A percentile compares a stretch with the other conserved stretches of the same genome.
phyloP scores from a whole-genome alignment of 495 filamentous ascomycete genomes.

The Lasiosphaeria miniovina region DNA sequence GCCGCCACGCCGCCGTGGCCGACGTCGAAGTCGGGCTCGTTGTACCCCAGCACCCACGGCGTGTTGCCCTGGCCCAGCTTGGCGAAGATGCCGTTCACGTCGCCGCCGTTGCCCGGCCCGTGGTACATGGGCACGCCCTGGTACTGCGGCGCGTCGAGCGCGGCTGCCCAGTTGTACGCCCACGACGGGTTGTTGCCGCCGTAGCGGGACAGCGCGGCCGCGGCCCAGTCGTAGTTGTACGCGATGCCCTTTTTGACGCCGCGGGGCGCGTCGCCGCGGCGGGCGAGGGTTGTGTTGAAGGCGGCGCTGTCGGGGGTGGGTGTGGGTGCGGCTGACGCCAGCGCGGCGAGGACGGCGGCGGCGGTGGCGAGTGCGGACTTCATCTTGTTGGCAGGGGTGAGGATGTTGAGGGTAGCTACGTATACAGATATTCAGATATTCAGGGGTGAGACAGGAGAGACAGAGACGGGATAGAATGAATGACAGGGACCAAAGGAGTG shows the following conservation, averaged over 20 bases:
- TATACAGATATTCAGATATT: too few relatives aligned
- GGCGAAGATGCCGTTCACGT: conserved; percentile 4
- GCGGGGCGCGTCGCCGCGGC: conserved; percentile 12
- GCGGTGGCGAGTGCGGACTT: too few relatives aligned
- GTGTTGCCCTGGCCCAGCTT: conserved; percentile 6
- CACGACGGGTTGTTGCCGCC: conserved; percentile 7
- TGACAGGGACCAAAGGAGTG: too few relatives aligned
- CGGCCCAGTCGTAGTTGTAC: conserved; percentile 6
- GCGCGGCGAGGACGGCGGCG: neutral
- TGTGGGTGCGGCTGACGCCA: neutral
- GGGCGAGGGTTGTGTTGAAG: neutral
- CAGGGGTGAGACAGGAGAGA: too few relatives aligned
- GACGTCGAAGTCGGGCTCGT: conserved; percentile 12
- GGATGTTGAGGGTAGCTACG: too few relatives aligned
- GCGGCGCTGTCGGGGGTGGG: neutral
- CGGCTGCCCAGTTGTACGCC: conserved; percentile 18
- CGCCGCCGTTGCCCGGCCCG: neutral
- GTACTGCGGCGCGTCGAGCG: conserved; percentile 3
- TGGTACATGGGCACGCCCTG: conserved; percentile 16
- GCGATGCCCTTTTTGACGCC: conserved; percentile 16
- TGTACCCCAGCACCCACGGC: conserved; percentile 17
- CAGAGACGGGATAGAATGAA: too few relatives aligned
- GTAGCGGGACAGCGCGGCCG: conserved; percentile 1
- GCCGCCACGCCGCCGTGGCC: conserved; percentile 4
- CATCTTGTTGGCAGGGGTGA: too few relatives aligned